Base-by-base conservation (phyloP, 2,329 filamentous ascomycete genomes). In the Macrophomina phaseolina region DNA sequence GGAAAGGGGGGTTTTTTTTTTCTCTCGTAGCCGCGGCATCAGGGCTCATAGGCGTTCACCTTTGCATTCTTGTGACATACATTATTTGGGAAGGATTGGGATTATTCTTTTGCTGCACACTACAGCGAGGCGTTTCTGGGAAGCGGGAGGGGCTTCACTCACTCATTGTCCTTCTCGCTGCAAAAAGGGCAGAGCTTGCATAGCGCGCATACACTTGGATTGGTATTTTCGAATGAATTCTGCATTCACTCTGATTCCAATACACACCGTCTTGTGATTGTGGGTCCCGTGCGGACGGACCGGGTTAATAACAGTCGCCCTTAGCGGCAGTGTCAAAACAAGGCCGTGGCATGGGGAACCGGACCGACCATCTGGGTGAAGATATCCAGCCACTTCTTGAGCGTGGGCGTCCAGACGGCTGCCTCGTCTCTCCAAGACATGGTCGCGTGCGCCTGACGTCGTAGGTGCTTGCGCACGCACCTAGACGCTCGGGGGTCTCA, bases 21-120 rank as follows among this genome's bases (percentile, higher is more conserved):
- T 14, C 16, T 9, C 36, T 58, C 55, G 45, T n/a, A 18, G 56
- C 40, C 40, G 40, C 18, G 23, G 56, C 56, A 61, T 61, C 36
- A 56, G 53, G n/a, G 23, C 56, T 34, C 56, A 46, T 12, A 16
- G 56, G 56, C 56, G 56, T 61, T 61, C 23, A 61, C 36, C 45
- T 49, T 62, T 49, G 58, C 58, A 62, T 62, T 62, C 58, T 62
- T 62, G 58, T 62, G 42, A 62, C 45, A 62, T 62, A 62, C 42
- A 62, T 38, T 62, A 7, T 48, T 48, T n/a, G 56, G 56, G 28
- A 48, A n/a, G 30, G 32, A 16, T 62, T 38, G 45, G 58, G 16
- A n/a, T 34, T 34, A 5, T 48, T 23, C 12, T 28, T 49, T 38
- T 62, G 58, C 58, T 65, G 63, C 51, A 65, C 51, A 49, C 38